Evolutionary conservation across 2,329 filamentous ascomycete genomes (phyloP).

Genomic region (Botrytis deweyae): DNA sequence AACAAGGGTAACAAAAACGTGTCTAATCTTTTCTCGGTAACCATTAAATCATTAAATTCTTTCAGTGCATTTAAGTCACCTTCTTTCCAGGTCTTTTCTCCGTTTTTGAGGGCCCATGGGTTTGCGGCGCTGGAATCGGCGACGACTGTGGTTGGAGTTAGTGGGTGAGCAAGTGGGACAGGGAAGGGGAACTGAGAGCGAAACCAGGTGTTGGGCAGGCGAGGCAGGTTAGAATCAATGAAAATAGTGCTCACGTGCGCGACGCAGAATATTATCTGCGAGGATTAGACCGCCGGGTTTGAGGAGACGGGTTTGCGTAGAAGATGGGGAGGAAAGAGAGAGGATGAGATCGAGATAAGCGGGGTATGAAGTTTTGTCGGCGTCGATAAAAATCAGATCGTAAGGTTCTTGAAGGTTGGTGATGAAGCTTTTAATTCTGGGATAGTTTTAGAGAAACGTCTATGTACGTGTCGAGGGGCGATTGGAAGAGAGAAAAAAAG

Average conservation of each 20-base stretch:
- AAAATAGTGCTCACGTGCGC: conserved; percentile 36
- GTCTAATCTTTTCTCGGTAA: conserved; percentile 39
- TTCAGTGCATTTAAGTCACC: conserved; percentile 56
- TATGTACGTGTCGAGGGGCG: not conserved
- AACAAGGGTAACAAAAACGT: conserved; percentile 43
- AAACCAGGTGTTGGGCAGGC: not conserved
- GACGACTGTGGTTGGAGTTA: conserved; percentile 39
- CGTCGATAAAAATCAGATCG: conserved; percentile 55
- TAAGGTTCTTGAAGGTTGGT: conserved; percentile 44
- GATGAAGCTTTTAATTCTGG: conserved; percentile 25
- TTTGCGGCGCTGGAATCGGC: conserved; percentile 43
- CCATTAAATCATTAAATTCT: conserved; percentile 42
- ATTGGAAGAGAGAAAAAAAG: not conserved
- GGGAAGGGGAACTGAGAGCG: not conserved
- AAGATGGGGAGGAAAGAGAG: conserved; percentile 37
- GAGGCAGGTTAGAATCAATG: not conserved
- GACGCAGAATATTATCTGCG: conserved; percentile 54
- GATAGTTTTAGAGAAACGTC: conserved; percentile 20
- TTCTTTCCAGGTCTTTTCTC: conserved; percentile 31
- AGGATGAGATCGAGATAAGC: conserved; percentile 49
- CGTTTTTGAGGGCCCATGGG: conserved; percentile 33
- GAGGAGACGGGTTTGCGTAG: conserved; percentile 44
- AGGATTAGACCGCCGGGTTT: conserved; percentile 51
- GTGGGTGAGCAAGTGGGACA: not conserved
- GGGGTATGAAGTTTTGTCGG: conserved; percentile 53